Evolutionary conservation across 2,329 filamentous ascomycete species (phyloP).

Genomic region (Apiospora aurea): DNA sequence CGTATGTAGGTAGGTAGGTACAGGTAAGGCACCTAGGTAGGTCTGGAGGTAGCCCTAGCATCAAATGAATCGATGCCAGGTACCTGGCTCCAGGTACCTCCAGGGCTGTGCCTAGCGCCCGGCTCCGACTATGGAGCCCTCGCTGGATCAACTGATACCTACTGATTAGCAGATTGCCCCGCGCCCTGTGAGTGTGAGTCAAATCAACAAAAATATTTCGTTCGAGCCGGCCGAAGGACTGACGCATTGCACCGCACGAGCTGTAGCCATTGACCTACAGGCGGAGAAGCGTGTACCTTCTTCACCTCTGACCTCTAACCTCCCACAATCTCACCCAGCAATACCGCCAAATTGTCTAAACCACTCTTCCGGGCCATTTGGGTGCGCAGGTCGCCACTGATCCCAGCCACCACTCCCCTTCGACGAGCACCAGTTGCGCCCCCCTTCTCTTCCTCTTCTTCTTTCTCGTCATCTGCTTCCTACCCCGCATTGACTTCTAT

Average conservation of each 20-base stretch:
- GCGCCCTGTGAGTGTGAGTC: background rate
- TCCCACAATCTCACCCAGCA: constrained; percentile 29
- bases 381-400: constrained; percentile 62
- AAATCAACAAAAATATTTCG: constrained; percentile 19
- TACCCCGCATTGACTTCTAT: constrained; percentile 45
- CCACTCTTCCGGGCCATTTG: constrained; percentile 61
- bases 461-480: background rate
- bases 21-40: background rate
- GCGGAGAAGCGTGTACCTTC: background rate
- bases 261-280: constrained; percentile 29
- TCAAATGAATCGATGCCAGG: background rate
- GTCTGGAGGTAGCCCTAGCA: background rate
- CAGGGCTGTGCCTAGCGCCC: background rate
- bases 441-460: background rate
- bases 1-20: too few species aligned
- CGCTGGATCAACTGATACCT: background rate
- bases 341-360: constrained; percentile 55
- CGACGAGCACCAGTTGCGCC: constrained; percentile 28
- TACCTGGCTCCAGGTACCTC: background rate
- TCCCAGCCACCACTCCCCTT: constrained; percentile 45
- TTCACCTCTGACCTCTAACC: background rate
- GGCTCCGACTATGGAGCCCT: constrained; percentile 12
- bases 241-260: background rate
- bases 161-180: constrained; percentile 7
- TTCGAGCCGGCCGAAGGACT: background rate